These are phyloP conservation scores for Boletus huronensis DNA, from an alignment of 768 basidiomycete species.

Conservation along the genomic window DNA sequence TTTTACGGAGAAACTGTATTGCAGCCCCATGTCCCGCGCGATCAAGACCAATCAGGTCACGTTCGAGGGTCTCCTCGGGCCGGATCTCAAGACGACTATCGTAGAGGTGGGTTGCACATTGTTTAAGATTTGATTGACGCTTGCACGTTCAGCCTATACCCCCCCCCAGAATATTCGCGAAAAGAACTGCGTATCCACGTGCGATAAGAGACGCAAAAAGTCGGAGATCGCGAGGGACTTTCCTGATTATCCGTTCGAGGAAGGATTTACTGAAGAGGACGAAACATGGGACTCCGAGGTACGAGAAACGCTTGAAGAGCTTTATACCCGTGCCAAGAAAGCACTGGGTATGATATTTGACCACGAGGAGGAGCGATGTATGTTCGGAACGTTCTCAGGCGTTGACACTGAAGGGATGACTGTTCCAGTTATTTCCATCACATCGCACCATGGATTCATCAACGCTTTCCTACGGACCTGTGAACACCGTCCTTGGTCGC, in stretches of 20 bases:
- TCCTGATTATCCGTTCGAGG: slow-evolving; percentile 53
- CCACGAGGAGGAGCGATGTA: slow-evolving; percentile 44
- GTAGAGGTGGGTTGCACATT: slow-evolving; percentile 47
- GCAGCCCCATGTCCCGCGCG: slow-evolving; percentile 62
- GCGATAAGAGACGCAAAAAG: slow-evolving; percentile 56
- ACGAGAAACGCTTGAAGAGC: slow-evolving; percentile 50
- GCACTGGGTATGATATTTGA: slow-evolving; percentile 58
- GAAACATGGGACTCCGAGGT: slow-evolving; percentile 51
- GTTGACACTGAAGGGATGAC: background rate
- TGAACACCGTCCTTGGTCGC: slow-evolving; percentile 40
- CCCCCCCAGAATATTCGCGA: slow-evolving; percentile 61
- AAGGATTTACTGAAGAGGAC: slow-evolving; percentile 60
- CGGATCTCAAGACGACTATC: slow-evolving; percentile 38
- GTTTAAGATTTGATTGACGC: background rate
- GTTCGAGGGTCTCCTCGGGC: slow-evolving; percentile 42
- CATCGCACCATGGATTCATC: slow-evolving; percentile 63
- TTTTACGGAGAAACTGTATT: slow-evolving; percentile 53
- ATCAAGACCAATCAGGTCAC: slow-evolving; percentile 53
- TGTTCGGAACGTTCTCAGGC: slow-evolving; percentile 21
- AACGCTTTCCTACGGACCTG: slow-evolving; percentile 49
- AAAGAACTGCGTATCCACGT: slow-evolving; percentile 64
- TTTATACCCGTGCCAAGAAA: slow-evolving; percentile 43
- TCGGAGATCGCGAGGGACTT: slow-evolving; percentile 46
- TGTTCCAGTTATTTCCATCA: slow-evolving; percentile 57
- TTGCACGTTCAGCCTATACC: background rate